phyloP scores from a whole-genome alignment of 2,329 filamentous ascomycete genomes.

The Pseudocercospora fuligena region DNA sequence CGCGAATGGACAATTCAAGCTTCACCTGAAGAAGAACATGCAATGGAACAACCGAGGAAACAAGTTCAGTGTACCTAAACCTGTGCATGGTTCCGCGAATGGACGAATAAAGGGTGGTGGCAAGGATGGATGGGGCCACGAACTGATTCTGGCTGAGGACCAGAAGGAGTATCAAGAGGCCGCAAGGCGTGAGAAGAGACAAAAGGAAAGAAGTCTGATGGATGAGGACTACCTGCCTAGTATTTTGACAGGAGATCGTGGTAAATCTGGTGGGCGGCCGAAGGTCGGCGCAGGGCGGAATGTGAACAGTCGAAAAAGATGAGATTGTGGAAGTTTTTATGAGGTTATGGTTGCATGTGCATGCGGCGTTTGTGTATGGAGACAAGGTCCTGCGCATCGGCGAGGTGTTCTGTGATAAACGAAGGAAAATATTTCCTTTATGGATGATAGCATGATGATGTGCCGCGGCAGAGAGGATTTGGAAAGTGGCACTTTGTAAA shows the following conservation, averaged over 20 bases:
- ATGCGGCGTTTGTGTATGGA: neutral
- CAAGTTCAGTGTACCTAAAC: constrained; percentile 90
- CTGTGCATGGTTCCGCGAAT: constrained; percentile 77
- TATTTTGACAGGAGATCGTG: constrained; percentile 80
- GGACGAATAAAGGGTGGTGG: constrained; percentile 76
- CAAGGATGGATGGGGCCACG: constrained; percentile 83
- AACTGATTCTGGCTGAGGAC: constrained; percentile 86
- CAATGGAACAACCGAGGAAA: constrained; percentile 95
- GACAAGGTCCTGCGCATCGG: neutral
- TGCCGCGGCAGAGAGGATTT: neutral
- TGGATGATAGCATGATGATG: neutral
- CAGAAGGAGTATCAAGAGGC: constrained; percentile 87
- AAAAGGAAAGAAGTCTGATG: constrained; percentile 81
- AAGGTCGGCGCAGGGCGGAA: constrained; percentile 84
- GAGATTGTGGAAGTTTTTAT: neutral
- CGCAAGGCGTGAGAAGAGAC: constrained; percentile 65
- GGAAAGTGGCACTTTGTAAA: neutral
- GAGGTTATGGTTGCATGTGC: neutral
- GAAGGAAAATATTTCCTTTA: neutral
- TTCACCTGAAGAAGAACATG: constrained; percentile 93
- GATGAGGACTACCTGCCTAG: constrained; percentile 90
- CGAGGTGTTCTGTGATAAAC: neutral
- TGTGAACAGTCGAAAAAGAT: constrained; percentile 77
- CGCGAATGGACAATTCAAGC: constrained; percentile 74
- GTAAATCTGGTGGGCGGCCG: constrained; percentile 67